phyloP scores from a whole-genome alignment of 106 monocot species.

The Ottelia alismoides region DNA sequence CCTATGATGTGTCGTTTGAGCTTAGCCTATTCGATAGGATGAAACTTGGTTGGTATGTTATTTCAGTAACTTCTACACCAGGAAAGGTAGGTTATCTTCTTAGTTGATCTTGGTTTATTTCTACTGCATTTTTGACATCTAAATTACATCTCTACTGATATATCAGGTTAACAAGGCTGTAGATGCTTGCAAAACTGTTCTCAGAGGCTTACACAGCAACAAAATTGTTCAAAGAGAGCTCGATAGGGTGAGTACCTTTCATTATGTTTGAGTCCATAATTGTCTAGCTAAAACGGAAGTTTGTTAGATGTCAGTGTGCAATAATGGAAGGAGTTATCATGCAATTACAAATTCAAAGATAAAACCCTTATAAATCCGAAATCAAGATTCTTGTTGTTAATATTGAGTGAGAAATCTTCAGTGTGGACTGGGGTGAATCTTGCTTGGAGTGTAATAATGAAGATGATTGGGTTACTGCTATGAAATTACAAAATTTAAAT shows the following conservation, averaged over 20 bases:
- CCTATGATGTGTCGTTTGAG: constrained; percentile 99
- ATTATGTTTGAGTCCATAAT: too few species aligned
- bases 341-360: too few species aligned
- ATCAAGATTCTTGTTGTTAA: too few species aligned
- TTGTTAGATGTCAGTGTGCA: too few species aligned
- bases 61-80: constrained; percentile 95
- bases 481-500: too few species aligned
- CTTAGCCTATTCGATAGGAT: constrained; percentile 89
- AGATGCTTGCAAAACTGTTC: constrained; percentile 97
- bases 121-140: neutral
- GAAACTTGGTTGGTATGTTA: constrained; percentile 91
- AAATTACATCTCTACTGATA: neutral
- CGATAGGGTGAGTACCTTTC: constrained; percentile 50
- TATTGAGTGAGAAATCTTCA: too few species aligned
- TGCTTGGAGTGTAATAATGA: too few species aligned
- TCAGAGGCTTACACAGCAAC: constrained; percentile 74
- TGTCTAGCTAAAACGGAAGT: too few species aligned
- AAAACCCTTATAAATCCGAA: too few species aligned
- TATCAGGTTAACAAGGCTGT: constrained; percentile 82
- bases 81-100: constrained; percentile 43
- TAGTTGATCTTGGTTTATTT: neutral
- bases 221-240: constrained; percentile 79
- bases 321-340: too few species aligned
- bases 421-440: too few species aligned
- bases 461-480: too few species aligned